Evolutionary conservation across 139 green algal genomes (phyloP).

Genomic region (Closterium sp.): DNA sequence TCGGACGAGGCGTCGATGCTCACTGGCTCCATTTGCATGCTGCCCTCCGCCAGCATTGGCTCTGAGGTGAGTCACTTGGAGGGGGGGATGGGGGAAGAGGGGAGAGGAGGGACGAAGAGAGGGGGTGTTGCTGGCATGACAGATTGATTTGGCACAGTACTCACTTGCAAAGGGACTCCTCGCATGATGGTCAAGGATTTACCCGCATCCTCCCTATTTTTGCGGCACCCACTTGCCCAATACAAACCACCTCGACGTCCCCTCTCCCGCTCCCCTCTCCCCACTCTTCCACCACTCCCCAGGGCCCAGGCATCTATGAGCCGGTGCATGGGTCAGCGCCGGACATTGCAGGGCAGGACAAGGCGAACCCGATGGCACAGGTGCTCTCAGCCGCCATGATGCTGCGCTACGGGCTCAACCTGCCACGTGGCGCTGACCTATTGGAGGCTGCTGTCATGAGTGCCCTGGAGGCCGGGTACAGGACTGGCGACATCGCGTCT

Average conservation of each 20-base stretch:
- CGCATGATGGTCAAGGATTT: no score
- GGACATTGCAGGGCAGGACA: constrained; percentile 88
- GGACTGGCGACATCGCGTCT: constrained; percentile 89
- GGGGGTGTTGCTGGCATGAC: background rate
- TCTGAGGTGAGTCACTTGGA: background rate
- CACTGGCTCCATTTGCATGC: constrained; percentile 93
- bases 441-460: constrained; percentile 82
- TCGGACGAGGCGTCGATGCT: constrained; percentile 98
- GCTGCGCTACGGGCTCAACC: constrained; percentile 91
- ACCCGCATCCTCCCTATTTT: no score
- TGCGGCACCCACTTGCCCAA: no score
- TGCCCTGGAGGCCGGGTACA: constrained; percentile 80
- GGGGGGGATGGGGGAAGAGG: background rate
- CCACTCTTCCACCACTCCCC: background rate
- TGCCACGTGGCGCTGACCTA: constrained; percentile 76
- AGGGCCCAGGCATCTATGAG: constrained; percentile 93
- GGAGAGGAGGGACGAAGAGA: constrained; percentile 6
- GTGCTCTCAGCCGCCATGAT: constrained; percentile 98
- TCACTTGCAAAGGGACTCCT: background rate
- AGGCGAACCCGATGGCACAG: constrained; percentile 60
- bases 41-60: constrained; percentile 93
- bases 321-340: constrained; percentile 95
- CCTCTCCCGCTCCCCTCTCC: background rate
- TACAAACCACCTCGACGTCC: no score
- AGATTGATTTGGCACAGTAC: background rate